Evolutionary conservation across 352 stramenopile species (phyloP).

Genomic region (Phytophthora macrochlamydospora): DNA sequence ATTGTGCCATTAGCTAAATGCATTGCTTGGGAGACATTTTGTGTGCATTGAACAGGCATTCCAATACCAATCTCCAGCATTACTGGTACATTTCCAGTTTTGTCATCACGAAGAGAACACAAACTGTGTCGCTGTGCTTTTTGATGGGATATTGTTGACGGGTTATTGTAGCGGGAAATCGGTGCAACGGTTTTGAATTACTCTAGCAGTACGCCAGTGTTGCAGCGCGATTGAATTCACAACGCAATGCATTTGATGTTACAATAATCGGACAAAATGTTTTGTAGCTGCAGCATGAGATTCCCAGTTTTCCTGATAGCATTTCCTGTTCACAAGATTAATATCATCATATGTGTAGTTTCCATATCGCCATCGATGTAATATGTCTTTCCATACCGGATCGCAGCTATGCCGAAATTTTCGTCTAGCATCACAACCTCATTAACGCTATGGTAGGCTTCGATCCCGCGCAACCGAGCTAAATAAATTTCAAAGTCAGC

Average conservation of each 20-base stretch:
- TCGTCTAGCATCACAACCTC: constrained; percentile 6
- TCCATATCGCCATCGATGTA: constrained; percentile 1
- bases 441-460: constrained; percentile 5
- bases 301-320: constrained; percentile 2
- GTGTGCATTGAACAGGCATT: constrained; percentile 3
- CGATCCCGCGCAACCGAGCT: neutral
- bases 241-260: neutral
- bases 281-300: neutral
- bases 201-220: neutral
- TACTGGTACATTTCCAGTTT: constrained; percentile 1
- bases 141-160: neutral
- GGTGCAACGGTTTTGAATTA: neutral
- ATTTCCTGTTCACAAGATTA: neutral
- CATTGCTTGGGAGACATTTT: constrained; percentile 8
- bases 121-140: neutral
- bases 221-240: neutral
- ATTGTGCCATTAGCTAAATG: constrained; percentile 12
- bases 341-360: constrained; percentile 4
- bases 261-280: neutral
- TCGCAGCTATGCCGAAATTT: constrained; percentile 5
- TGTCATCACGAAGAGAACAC: neutral
- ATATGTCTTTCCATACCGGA: neutral
- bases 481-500: neutral
- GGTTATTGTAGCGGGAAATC: constrained; percentile 2
- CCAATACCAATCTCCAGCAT: neutral